These are phyloP conservation scores for Gossypium aridum DNA, from an alignment of 441 rosid genomes.

Conservation along the genomic window DNA sequence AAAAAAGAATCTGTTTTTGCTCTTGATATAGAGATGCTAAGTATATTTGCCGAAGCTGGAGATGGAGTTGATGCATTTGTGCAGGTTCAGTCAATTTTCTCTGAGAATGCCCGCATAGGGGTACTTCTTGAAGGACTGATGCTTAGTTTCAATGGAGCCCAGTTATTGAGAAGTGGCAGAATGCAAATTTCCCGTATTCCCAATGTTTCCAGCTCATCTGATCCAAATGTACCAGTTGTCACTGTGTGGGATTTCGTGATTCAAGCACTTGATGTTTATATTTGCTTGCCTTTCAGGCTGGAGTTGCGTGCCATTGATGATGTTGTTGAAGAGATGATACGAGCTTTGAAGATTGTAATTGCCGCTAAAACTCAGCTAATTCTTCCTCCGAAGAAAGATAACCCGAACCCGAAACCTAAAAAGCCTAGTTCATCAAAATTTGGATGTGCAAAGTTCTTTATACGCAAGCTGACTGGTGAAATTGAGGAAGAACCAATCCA, in stretches of 20 bases:
- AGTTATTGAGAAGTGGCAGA: conserved; percentile 76
- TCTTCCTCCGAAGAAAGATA: conserved; percentile 58
- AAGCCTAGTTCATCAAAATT: conserved; percentile 61
- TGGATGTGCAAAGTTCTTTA: conserved; percentile 67
- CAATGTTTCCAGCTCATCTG: conserved; percentile 53
- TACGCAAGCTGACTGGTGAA: conserved; percentile 77
- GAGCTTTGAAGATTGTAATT: conserved; percentile 72
- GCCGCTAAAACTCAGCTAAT: conserved; percentile 62
- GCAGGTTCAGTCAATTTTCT: conserved; percentile 95
- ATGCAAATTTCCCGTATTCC: conserved; percentile 97
- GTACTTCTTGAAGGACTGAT: conserved; percentile 93
- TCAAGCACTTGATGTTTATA: conserved; percentile 91
- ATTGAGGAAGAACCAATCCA: conserved; percentile 99
- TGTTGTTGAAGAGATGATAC: conserved; percentile 90
- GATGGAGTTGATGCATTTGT: conserved; percentile 84
- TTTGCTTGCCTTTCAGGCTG: conserved; percentile 89
- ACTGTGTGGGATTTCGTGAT: conserved; percentile 92
- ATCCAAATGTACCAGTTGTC: conserved; percentile 21
- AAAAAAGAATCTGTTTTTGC: conserved; percentile 94
- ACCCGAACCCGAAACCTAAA: conserved; percentile 62
- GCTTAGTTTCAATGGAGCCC: conserved; percentile 70
- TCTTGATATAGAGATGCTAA: conserved; percentile 81
- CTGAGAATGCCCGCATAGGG: conserved; percentile 96
- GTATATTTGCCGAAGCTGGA: conserved; percentile 81
- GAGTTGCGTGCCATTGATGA: conserved; percentile 98